These are phyloP conservation scores for Coffea eugenioides DNA, from an alignment of 257 asterid genomes.

Conservation along the genomic window DNA sequence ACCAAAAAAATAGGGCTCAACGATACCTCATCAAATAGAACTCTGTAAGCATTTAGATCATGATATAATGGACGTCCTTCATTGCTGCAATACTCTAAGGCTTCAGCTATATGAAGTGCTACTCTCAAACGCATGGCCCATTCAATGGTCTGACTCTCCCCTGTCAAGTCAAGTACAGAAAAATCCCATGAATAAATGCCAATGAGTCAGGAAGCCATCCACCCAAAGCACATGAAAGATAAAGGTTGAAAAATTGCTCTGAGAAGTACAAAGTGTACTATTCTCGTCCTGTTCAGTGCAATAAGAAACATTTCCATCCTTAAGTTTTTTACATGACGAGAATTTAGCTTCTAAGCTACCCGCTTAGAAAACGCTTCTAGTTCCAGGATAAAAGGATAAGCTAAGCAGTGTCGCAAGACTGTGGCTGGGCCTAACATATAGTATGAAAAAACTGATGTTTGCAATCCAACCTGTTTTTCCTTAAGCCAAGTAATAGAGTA, in stretches of 20 bases:
- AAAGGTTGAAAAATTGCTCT: background rate
- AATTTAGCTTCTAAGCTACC: background rate
- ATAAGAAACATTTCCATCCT: background rate
- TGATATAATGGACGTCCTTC: slow-evolving; percentile 63
- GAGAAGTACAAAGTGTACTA: background rate
- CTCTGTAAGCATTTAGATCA: slow-evolving; percentile 68
- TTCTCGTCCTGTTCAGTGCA: background rate
- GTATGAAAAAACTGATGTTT: background rate
- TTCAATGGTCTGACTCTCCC: slow-evolving; percentile 73
- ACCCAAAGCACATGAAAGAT: background rate
- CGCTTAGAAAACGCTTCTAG: background rate
- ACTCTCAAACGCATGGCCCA: slow-evolving; percentile 91
- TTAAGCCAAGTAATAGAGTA: background rate
- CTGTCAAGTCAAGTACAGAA: slow-evolving; percentile 24
- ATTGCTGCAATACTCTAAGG: slow-evolving; percentile 57
- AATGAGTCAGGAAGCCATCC: background rate
- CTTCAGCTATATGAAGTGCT: slow-evolving; percentile 58
- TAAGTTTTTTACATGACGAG: background rate
- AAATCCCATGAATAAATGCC: background rate
- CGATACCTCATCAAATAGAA: slow-evolving; percentile 65
- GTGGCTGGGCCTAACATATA: background rate
- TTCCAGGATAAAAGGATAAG: background rate
- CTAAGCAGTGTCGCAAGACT: background rate
- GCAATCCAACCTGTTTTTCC: background rate
- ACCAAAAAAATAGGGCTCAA: background rate